These are phyloP conservation scores for Paxillus involutus DNA, from an alignment of 768 basidiomycete species.

Conservation along the genomic window DNA sequence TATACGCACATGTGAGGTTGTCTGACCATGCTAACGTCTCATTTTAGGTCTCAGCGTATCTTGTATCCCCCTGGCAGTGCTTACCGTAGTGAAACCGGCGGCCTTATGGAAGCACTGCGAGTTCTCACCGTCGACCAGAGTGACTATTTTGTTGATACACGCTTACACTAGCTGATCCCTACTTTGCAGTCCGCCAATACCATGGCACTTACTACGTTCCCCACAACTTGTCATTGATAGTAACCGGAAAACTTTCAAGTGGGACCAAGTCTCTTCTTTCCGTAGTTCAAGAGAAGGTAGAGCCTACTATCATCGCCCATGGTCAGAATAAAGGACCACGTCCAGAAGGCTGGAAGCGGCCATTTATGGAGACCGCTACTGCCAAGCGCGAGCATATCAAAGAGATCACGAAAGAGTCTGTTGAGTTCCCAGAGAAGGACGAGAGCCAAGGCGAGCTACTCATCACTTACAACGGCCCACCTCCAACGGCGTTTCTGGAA, in stretches of 20 bases:
- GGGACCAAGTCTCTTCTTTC: conserved; percentile 75
- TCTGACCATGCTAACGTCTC: conserved; percentile 4
- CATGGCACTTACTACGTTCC: conserved; percentile 90
- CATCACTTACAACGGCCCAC: conserved; percentile 78
- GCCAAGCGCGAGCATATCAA: conserved; percentile 56
- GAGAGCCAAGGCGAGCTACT: conserved; percentile 90
- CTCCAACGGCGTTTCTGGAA: conserved; percentile 67
- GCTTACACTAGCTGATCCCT: conserved; percentile 13
- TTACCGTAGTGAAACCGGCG: conserved; percentile 96
- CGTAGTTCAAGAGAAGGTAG: conserved; percentile 80
- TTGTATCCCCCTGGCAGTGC: conserved; percentile 81
- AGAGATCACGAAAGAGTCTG: conserved; percentile 54
- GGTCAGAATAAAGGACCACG: conserved; percentile 66
- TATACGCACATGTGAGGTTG: conserved; percentile 5
- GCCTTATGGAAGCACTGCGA: conserved; percentile 89
- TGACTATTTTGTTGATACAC: conserved; percentile 32
- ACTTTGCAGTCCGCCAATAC: conserved; percentile 75
- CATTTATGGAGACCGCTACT: conserved; percentile 87
- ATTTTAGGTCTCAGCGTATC: conserved; percentile 68
- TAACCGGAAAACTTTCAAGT: conserved; percentile 81
- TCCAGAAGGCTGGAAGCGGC: conserved; percentile 87
- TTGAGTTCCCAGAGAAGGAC: conserved; percentile 96
- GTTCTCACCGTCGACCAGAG: conserved; percentile 87
- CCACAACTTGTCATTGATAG: conserved; percentile 88
- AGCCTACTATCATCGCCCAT: conserved; percentile 78